Base-by-base conservation (phyloP, 1,139 yeast species). In the Lodderomyces orthopsilosis region DNA sequence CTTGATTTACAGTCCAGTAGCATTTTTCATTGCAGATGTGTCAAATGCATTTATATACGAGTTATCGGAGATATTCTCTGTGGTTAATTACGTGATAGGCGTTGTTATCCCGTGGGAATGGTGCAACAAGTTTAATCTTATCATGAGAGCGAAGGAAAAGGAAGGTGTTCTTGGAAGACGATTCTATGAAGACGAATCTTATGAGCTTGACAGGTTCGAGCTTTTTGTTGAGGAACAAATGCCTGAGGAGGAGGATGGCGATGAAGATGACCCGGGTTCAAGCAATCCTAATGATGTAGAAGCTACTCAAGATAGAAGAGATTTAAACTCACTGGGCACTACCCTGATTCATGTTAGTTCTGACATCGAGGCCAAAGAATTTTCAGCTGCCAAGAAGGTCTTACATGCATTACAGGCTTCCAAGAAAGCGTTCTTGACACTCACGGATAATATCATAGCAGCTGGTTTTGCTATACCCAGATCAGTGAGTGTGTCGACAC, bases 71-170 rank as follows among this genome's bases (percentile, higher is more conserved):
- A 68, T 86, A 37, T 83, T 85, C 56, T 81, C 85, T 35, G 80
- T 88, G 32, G 83, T 85, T 1, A 75, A 84, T 7, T 85, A 83
- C 57, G 81, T 85, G n/a, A 72, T 84, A 23, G 77, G 88, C 41
- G 86, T 86, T 37, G 85, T 86, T 5, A 74, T 85, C 14, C 89
- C 88, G 0, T 88, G 95, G 95, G 94, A 85, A 61, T 88, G 95
- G 95, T 78, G 88, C 48, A 89, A 86, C 56, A 74, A 87, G 48
- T 75, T 84, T 42, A 77, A 77, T 46, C 65, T 74, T 12, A 65
- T 83, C 23, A 84, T 83, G 65, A 77, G 77, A 51, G 73, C 72
- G n/a, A 77, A 77, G 48, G 95, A 88, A 53, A 81, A 83, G 42
- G 83, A 81, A 46, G 95, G 96, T 1, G 81, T 89, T 2, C 63